Conservation (phyloP, 2,329 filamentous ascomycete species). For the Aspergillus floridensis region DNA sequence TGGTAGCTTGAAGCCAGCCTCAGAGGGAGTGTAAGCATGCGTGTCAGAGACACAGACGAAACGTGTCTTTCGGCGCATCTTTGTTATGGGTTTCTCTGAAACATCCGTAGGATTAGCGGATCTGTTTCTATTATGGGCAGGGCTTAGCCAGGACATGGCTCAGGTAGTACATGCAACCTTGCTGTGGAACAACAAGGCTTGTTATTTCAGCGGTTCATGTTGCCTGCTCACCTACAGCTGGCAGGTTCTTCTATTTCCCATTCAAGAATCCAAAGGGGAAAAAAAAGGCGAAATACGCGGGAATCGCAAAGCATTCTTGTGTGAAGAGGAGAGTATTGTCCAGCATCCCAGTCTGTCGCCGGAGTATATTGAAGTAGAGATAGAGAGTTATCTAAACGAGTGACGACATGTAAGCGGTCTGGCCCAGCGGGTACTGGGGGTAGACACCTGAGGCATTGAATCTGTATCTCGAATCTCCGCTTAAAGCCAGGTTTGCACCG, state of each 20-base stretch:
- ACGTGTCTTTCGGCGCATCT: slow-evolving; percentile 45
- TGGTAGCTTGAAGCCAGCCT: slow-evolving; percentile 52
- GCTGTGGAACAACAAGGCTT: neutral
- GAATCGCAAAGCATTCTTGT: neutral
- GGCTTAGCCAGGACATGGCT: neutral
- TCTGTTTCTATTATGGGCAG: neutral
- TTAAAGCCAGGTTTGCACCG: neutral
- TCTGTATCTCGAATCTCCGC: neutral
- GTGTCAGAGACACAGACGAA: slow-evolving; percentile 61
- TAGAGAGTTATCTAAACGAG: neutral
- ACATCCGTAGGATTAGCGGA: neutral
- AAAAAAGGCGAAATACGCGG: neutral
- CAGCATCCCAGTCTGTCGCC: neutral
- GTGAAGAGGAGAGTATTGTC: neutral
- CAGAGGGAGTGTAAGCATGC: slow-evolving; percentile 51
- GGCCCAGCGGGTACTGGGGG: neutral
- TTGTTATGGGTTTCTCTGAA: neutral
- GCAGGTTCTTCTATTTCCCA: too few relatives aligned
- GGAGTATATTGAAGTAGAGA: neutral
- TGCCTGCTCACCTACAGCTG: neutral
- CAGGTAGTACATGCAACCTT: neutral
- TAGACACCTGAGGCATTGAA: neutral
- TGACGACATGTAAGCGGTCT: slow-evolving; percentile 1
- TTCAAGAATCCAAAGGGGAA: too few relatives aligned
- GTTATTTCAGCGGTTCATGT: neutral